Evolutionary conservation across 345 rosid genomes (phyloP), one percentile per base, ranked within the genome.

Genomic region (Rhodamnia rubescens): DNA sequence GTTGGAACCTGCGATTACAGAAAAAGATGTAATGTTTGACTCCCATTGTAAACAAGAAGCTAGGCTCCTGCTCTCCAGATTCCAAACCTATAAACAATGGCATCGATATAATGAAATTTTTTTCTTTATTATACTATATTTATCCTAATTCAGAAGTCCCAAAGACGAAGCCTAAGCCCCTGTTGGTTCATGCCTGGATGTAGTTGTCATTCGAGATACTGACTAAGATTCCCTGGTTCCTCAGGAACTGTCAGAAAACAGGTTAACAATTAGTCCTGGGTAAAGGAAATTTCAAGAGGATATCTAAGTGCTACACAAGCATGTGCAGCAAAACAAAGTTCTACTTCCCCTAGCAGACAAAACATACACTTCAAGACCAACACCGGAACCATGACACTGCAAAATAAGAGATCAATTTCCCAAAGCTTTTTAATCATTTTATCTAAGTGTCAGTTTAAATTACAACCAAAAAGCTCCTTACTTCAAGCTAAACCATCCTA

Each of bases 21-120:
- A 92, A 87, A 94, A 92, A 40, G 95, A 94, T 69, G 95, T 91
- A 64, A 94, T 89, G 87, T 92, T 93, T 53, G 92, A 91, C 84
- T 93, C 92, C 94, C 94, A 94, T 58, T 86, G 92, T 69, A 91
- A 89, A 85, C 86, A 89, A 85, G 88, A 91, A 49, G 89, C 90
- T 26, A 89, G 74, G 84, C 85, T 53, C 85, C 95, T 88, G 81
- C 81, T 89, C 88, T 93, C 94, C 85, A 93, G 91, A 89, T 92
- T 88, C 95, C 95, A 94, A 22, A 94, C 94, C 97, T 94, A 87
- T 82, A 75, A 89, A 89, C 86, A 87, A 42, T 24, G 26, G 83
- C 22, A 84, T 49, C 69, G 51, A 69, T 51, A 61, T 4, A 50
- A 49, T 22, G 21, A 82, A 2, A 2, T 24, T n/a, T 32, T 52